phyloP scores from a whole-genome alignment of 2,329 filamentous ascomycete species.

The Colletotrichum filicis region DNA sequence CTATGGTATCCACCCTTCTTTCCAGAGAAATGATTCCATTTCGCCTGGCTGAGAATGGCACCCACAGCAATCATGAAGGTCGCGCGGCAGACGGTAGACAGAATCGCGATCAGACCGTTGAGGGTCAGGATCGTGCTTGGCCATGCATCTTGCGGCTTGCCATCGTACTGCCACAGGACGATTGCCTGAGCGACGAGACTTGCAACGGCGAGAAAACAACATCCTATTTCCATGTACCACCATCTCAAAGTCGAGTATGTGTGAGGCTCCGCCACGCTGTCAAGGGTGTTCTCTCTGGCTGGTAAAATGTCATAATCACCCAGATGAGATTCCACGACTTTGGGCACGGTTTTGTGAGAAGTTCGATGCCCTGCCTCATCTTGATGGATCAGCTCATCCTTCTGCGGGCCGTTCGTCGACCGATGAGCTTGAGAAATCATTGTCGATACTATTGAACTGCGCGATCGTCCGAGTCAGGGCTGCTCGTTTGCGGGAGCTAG shows the following conservation, averaged over 20 bases:
- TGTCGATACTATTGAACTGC: not conserved
- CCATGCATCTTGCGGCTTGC: constrained; percentile 36
- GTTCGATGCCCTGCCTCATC: not conserved
- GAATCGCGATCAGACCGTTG: constrained; percentile 41
- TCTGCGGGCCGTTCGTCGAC: not conserved
- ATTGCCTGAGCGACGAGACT: not conserved
- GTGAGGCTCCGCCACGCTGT: not conserved
- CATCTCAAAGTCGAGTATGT: not conserved
- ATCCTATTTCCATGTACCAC: constrained; percentile 1
- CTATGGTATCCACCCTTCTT: not conserved
- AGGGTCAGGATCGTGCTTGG: constrained; percentile 38
- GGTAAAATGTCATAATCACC: not conserved
- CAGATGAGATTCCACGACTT: not conserved
- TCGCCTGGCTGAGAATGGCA: constrained; percentile 39
- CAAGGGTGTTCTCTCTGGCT: not conserved
- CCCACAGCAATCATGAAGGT: constrained; percentile 39
- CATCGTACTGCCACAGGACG: constrained; percentile 17
- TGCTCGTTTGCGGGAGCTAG: not conserved
- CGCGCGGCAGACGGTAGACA: constrained; percentile 38
- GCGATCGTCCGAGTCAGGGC: not conserved
- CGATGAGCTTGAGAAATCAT: not conserved
- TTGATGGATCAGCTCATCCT: not conserved
- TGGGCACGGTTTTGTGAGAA: not conserved
- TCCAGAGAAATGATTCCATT: constrained; percentile 38
- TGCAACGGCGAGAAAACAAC: not conserved